These are phyloP conservation scores for Alternaria alternata DNA, from an alignment of 2,329 filamentous ascomycete species.

Conservation along the genomic window DNA sequence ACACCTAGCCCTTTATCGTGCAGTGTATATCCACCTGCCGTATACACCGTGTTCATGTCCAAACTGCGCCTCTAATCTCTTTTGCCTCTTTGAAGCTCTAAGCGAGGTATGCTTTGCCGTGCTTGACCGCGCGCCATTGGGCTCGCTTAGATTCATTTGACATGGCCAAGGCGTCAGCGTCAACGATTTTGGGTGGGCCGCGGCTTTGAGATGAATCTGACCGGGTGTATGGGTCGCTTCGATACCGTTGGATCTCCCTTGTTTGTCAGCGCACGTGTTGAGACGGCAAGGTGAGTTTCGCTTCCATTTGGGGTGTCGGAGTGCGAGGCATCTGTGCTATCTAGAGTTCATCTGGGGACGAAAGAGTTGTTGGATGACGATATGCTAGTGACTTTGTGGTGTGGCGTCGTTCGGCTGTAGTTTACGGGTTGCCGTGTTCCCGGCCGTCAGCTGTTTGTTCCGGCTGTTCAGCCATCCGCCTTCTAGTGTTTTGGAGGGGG, in stretches of 20 bases:
- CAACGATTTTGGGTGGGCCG: conserved; percentile 4
- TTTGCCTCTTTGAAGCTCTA: conserved; percentile 17
- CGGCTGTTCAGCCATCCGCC: neutral
- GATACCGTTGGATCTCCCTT: neutral
- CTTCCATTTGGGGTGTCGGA: conserved; percentile 10
- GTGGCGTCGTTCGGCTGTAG: conserved; percentile 5
- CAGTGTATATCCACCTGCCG: conserved; percentile 19
- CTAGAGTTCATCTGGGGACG: neutral
- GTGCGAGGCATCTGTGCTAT: conserved; percentile 2
- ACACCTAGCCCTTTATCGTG: conserved; percentile 11
- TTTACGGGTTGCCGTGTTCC: conserved; percentile 8
- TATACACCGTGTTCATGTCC: conserved; percentile 22
- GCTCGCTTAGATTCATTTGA: conserved; percentile 10
- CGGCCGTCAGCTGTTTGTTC: neutral
- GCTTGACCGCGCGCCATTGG: conserved; percentile 10
- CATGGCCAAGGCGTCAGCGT: conserved; percentile 11
- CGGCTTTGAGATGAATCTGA: neutral
- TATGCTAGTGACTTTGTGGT: neutral
- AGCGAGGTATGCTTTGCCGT: conserved; percentile 18
- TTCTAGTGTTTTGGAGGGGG: neutral
- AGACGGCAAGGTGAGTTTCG: neutral
- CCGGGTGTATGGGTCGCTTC: conserved; percentile 7
- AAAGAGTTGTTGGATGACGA: neutral
- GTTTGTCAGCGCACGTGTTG: conserved; percentile 2
- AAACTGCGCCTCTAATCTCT: conserved; percentile 1